phyloP scores from a whole-genome alignment of 495 filamentous ascomycete species.

The Lepraria neglecta region DNA sequence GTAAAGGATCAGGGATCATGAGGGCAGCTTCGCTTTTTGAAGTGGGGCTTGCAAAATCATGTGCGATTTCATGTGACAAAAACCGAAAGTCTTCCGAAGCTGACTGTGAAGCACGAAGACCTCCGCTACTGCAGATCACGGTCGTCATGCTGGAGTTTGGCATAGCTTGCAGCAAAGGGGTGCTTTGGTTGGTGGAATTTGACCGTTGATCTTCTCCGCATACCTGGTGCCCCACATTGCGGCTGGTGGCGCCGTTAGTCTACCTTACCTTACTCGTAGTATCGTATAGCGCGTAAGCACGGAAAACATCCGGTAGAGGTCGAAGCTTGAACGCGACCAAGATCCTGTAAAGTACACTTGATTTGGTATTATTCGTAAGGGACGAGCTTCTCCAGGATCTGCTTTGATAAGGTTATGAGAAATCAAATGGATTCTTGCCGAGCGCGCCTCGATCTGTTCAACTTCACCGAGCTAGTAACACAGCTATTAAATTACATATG shows the following conservation, averaged over 20 bases:
- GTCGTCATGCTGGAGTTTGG: not conserved
- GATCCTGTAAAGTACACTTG: not conserved
- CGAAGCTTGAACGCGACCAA: not conserved
- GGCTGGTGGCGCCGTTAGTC: not conserved
- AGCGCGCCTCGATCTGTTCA: not conserved
- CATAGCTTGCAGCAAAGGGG: not conserved
- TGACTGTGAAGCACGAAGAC: slow-evolving; percentile 2
- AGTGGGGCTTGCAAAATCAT: not conserved
- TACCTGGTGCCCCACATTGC: not conserved
- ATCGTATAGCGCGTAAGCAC: too few species aligned
- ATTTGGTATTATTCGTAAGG: too few species aligned
- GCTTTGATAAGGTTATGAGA: not conserved
- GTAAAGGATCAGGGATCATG: not conserved
- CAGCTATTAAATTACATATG: slow-evolving; percentile 20
- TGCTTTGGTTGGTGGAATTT: not conserved
- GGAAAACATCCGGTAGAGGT: not conserved
- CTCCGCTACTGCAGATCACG: not conserved
- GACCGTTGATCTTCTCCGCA: not conserved
- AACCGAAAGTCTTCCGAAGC: not conserved
- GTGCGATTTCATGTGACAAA: not conserved
- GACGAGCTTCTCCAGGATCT: not conserved
- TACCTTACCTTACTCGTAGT: not conserved
- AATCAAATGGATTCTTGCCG: not conserved
- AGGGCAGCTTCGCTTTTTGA: not conserved
- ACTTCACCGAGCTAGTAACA: slow-evolving; percentile 16